Evolutionary conservation across 129 eudicot genomes (phyloP), one percentile per base, ranked within the genome.

Genomic region (Arctium minus): DNA sequence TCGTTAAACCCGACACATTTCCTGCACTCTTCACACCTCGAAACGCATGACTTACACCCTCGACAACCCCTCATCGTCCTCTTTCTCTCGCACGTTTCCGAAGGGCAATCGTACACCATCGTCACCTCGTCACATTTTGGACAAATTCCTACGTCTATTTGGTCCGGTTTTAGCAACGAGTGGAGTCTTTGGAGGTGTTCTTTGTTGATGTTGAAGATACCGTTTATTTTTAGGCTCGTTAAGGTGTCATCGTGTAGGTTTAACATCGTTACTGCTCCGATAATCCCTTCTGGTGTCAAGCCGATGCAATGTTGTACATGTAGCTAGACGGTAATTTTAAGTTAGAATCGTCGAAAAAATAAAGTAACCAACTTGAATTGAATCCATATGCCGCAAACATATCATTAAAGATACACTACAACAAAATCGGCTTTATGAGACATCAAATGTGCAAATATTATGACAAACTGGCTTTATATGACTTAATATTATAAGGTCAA

Each of bases 11-110:
- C 86, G 8, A 89, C 79, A 22, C 98, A 92, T 38, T 73, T 78
- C 8, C 97, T 89, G 56, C 98, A 94, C 82, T 87, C 97, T 62
- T 77, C 85, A 46, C 98, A 94, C 85, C 97, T 91, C 6, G 79
- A 75, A 79, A 94, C 75, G 67, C 98, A 94, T 65, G 38, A 40
- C 8, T 48, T 74, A 83, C 98, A 94, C 37, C 97, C 98, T 36
- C 87, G 83, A 70, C 98, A 92, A 27, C 81, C 75, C 1, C 76
- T 69, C 5, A 22, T 37, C 75, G 38, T 31, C 38, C 29, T 76
- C 81, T 82, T 88, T 9, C 67, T 79, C 69, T 37, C 64, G 70
- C 97, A 92, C 11, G 82, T 56, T 10, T 80, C 89, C 79, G 70
- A 31, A 15, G 97, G 92, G 75, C 97, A 94, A 82, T 91, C 97